Base-by-base conservation (phyloP, 208 protist genomes). In the Willaertia magna region DNA sequence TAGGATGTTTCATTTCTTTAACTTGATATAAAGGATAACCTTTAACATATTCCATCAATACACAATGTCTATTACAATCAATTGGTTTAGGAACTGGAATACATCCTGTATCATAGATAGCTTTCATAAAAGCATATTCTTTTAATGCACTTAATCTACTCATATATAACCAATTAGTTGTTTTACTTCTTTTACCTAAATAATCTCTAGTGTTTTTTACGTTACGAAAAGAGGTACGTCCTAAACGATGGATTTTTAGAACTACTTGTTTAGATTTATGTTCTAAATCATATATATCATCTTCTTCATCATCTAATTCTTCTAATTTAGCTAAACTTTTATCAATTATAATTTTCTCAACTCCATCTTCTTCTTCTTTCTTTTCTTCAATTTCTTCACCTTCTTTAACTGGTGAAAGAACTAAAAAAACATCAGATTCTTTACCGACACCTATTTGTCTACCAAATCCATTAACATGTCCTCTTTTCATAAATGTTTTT, bases 361-460 rank as follows among this genome's bases (percentile, higher is more conserved):
- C 55, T 52, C 30, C 44, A n/a, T 34, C 55, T 30, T 85, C 47
- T n/a, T 47, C 55, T 30, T 67, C 55, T 34, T 34, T 26, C 12
- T 67, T 30, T 30, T 18, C 34, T 34, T 67, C 55, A 34, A 34
- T 22, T n/a, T 74, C 47, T 52, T 48, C 47, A 30, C 83, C 43
- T 42, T 87, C 89, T 84, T 74, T 26, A 87, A 85, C 39, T 93
- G 84, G 83, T 93, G 92, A 44, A 94, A 74, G 42, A 59, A 85
- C 14, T 89, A 26, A 81, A n/a, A 88, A 92, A 46, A 92, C 90
- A 88, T 92, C 95, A 0, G 97, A 98, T 90, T 99, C 98, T 90
- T 99, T 99, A 44, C 98, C 98, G 48, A 99, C 98, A 85, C 98
- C 98, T 78, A 99, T 96, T 76, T 98, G 93, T 88, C 95, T 94